phyloP scores from a whole-genome alignment of 257 asterid species.

The Plantago elongata region DNA sequence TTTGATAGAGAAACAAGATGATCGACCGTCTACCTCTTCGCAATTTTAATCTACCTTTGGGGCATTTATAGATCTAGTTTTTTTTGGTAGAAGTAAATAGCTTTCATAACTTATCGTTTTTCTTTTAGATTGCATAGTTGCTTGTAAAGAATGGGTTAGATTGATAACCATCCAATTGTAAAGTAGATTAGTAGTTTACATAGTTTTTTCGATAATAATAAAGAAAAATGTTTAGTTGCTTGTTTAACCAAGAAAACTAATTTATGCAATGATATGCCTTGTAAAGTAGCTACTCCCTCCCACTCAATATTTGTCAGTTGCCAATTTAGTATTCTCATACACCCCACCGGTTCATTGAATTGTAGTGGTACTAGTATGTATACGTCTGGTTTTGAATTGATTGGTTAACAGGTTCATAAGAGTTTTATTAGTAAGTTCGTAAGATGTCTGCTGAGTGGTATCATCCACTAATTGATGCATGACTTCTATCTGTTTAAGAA shows the following conservation, averaged over 20 bases:
- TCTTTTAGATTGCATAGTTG: conserved; percentile 17
- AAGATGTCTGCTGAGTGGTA: too few species aligned
- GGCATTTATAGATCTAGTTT: neutral
- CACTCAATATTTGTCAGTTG: too few species aligned
- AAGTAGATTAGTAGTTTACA: conserved; percentile 21
- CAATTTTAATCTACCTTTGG: conserved; percentile 41
- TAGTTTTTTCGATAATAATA: neutral
- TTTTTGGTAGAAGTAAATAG: conserved; percentile 5
- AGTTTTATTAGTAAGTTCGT: too few species aligned
- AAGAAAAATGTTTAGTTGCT: neutral
- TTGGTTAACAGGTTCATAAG: too few species aligned
- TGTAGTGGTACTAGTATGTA: too few species aligned
- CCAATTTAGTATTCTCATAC: too few species aligned
- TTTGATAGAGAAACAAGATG: conserved; percentile 88
- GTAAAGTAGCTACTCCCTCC: too few species aligned
- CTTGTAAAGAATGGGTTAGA: conserved; percentile 31
- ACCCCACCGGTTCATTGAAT: too few species aligned
- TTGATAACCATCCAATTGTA: conserved; percentile 30
- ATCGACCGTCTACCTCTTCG: conserved; percentile 85
- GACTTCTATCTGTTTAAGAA: too few species aligned
- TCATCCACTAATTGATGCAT: too few species aligned
- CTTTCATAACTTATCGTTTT: neutral
- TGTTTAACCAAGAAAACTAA: conserved; percentile 1
- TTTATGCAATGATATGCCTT: too few species aligned
- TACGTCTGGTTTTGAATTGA: too few species aligned